phyloP scores from a whole-genome alignment of 495 filamentous ascomycete species.

The Jackrogersella minutella region DNA sequence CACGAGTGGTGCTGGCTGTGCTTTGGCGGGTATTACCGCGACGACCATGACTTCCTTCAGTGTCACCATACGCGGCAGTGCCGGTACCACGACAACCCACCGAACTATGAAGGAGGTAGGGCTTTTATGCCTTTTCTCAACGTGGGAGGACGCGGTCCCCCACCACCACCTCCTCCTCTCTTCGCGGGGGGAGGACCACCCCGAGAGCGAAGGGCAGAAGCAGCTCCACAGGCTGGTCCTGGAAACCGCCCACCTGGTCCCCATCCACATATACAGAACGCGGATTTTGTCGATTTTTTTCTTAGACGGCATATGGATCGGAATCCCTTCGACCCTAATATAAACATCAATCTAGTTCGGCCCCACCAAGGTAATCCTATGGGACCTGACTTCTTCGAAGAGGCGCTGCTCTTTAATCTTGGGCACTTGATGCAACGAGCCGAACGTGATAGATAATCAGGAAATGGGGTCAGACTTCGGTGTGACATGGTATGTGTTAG shows the following conservation, averaged over 20 bases:
- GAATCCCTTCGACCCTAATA: conserved; percentile 16
- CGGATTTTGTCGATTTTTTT: background rate
- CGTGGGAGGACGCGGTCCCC: background rate
- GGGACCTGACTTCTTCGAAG: conserved; percentile 8
- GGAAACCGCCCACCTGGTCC: background rate
- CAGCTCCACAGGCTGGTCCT: background rate
- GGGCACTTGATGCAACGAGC: conserved; percentile 12
- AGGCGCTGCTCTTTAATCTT: conserved; percentile 12
- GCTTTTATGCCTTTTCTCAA: conserved; percentile 31
- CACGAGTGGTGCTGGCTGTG: conserved; percentile 59
- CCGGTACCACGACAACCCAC: conserved; percentile 38
- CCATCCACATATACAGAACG: background rate
- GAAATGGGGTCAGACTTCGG: background rate
- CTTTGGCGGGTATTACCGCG: conserved; percentile 44
- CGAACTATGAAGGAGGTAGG: conserved; percentile 34
- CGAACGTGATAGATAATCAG: background rate
- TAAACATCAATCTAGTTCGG: background rate
- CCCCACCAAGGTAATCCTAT: background rate
- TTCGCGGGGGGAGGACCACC: background rate
- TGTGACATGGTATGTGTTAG: no score
- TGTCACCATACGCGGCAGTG: conserved; percentile 48
- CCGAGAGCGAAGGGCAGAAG: background rate
- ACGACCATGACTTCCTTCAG: conserved; percentile 40
- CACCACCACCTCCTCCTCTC: background rate
- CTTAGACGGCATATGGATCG: conserved; percentile 1